These are phyloP conservation scores for Ophiosphaerella herpotricha DNA, from an alignment of 2,329 filamentous ascomycete species.

Conservation along the genomic window DNA sequence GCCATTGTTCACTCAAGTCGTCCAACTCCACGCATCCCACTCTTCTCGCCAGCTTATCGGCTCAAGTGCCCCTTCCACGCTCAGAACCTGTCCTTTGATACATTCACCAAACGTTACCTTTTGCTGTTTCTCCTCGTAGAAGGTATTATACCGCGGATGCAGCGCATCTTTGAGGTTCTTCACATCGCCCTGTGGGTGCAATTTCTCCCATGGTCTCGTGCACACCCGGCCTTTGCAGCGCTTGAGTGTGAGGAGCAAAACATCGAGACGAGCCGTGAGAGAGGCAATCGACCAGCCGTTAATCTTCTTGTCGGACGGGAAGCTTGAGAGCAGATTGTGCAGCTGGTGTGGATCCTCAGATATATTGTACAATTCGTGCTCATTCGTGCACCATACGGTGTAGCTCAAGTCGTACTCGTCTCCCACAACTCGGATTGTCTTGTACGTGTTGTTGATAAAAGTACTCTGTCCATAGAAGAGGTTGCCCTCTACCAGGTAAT, in stretches of 20 bases:
- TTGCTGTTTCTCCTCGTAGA: conserved; percentile 57
- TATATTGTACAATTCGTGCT: conserved; percentile 70
- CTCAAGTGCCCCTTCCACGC: conserved; percentile 55
- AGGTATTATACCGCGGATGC: conserved; percentile 53
- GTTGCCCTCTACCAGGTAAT: conserved; percentile 31
- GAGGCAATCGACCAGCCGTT: conserved; percentile 11
- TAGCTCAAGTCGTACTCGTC: conserved; percentile 66
- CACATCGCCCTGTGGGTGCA: conserved; percentile 61
- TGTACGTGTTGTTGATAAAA: conserved; percentile 62
- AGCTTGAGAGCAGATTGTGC: conserved; percentile 17
- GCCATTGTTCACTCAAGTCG: conserved; percentile 3
- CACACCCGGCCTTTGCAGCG: conserved; percentile 62
- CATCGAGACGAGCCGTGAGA: conserved; percentile 50
- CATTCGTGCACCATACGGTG: conserved; percentile 71
- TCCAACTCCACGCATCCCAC: conserved; percentile 24
- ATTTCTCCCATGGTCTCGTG: conserved; percentile 60
- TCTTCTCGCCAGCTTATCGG: conserved; percentile 19
- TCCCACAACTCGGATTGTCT: conserved; percentile 60
- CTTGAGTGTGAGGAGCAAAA: conserved; percentile 65
- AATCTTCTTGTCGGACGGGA: conserved; percentile 33
- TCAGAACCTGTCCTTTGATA: conserved; percentile 60
- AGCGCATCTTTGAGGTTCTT: conserved; percentile 59
- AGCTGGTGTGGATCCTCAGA: conserved; percentile 48
- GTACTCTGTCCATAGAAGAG: conserved; percentile 6
- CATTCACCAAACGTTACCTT: conserved; percentile 61